Conservation (phyloP, 2,329 filamentous ascomycete genomes). For the Sporothrix brunneoviolacea region DNA sequence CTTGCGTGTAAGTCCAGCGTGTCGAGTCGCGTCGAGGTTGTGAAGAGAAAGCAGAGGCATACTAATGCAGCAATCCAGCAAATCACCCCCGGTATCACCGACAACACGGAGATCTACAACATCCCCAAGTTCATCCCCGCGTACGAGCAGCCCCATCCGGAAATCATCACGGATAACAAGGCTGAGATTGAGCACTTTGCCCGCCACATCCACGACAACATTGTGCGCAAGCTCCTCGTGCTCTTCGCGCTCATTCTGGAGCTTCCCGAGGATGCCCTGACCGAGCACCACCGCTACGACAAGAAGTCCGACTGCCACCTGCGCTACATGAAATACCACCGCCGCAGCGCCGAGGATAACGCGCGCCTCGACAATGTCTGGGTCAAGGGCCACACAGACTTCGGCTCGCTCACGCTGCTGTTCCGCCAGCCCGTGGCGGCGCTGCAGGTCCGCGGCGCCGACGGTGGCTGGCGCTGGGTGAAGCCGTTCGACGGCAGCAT, state of each 20-base stretch:
- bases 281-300: conserved; percentile 49
- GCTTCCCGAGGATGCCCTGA: conserved; percentile 50
- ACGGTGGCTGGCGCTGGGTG: conserved; percentile 39
- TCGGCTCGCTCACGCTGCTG: conserved; percentile 45
- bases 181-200: conserved; percentile 50
- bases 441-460: conserved; percentile 39
- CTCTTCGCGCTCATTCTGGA: conserved; percentile 55
- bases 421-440: conserved; percentile 49
- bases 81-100: conserved; percentile 30
- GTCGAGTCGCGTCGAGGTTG: not conserved
- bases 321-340: conserved; percentile 52
- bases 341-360: conserved; percentile 29
- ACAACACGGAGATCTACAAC: conserved; percentile 55
- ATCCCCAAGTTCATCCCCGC: conserved; percentile 48
- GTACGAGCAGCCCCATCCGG: conserved; percentile 38
- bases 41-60: not conserved
- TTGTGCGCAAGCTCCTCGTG: conserved; percentile 46
- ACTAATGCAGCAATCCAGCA: not conserved
- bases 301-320: conserved; percentile 49
- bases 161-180: conserved; percentile 40
- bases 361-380: conserved; percentile 24
- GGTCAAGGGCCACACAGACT: conserved; percentile 43
- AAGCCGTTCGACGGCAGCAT: conserved; percentile 38
- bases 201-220: conserved; percentile 37
- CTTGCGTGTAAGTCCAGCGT: conserved; percentile 12